Percentiles rank a stretch among this genome's conserved stretches.
These are phyloP conservation scores for Hypoxylon lienhwacheense DNA, from an alignment of 495 filamentous ascomycete species.

Conservation along the genomic window DNA sequence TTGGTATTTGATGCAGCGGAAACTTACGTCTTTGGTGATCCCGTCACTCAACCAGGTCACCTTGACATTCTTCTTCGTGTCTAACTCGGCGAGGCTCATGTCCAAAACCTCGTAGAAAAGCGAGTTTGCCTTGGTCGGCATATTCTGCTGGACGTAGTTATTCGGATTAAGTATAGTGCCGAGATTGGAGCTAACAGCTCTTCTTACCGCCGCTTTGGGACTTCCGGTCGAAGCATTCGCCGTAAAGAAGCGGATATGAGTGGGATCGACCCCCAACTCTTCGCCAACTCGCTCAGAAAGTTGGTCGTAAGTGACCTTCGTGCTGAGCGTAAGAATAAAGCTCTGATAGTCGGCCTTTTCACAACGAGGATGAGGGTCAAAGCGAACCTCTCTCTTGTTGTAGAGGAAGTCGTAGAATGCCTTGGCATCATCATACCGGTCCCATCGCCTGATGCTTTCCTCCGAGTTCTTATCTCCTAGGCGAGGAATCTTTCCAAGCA, in stretches of 20 bases:
- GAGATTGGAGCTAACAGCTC: conserved; percentile 63
- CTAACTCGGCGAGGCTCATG: conserved; percentile 87
- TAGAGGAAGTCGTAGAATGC: conserved; percentile 91
- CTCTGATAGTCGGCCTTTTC: conserved; percentile 53
- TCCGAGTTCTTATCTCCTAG: conserved; percentile 33
- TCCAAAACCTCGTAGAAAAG: conserved; percentile 92
- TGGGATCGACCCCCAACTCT: conserved; percentile 72
- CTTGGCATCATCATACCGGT: conserved; percentile 65
- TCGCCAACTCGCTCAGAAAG: conserved; percentile 85
- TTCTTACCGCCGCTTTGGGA: conserved; percentile 74
- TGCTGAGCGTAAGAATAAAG: conserved; percentile 75
- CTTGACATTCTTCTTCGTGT: conserved; percentile 83
- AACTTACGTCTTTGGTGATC: conserved; percentile 79
- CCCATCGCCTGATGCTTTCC: conserved; percentile 31
- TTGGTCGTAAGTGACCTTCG: conserved; percentile 89
- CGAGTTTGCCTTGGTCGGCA: conserved; percentile 70
- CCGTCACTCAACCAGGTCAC: conserved; percentile 86
- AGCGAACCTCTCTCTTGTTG: conserved; percentile 74
- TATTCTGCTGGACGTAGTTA: conserved; percentile 52
- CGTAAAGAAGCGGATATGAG: conserved; percentile 87
- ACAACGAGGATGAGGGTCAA: conserved; percentile 60
- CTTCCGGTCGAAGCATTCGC: conserved; percentile 73
- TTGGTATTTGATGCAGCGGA: neutral
- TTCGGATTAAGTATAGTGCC: conserved; percentile 69
- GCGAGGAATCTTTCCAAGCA: conserved; percentile 36